These are phyloP conservation scores for Groenewaldozyma auringiensis DNA, from an alignment of 1,139 yeast species.

Conservation along the genomic window DNA sequence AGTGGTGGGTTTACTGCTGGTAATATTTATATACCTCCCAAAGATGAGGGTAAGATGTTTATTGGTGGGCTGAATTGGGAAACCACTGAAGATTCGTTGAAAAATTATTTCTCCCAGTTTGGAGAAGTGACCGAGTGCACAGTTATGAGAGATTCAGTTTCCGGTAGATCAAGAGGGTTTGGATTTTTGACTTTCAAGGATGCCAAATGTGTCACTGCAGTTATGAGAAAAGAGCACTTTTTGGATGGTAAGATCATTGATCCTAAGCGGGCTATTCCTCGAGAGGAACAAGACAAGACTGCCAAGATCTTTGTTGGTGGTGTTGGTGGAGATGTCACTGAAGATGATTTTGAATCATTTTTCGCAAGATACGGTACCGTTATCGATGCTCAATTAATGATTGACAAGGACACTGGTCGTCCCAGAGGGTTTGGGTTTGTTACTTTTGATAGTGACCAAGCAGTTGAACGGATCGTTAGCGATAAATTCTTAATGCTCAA, in stretches of 20 bases:
- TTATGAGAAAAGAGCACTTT: conserved; percentile 78
- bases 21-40: conserved; percentile 35
- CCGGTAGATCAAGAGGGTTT: conserved; percentile 95
- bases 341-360: conserved; percentile 79
- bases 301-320: conserved; percentile 99
- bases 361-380: conserved; percentile 88
- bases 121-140: conserved; percentile 89
- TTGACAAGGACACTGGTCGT: conserved; percentile 95
- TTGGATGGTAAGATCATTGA: conserved; percentile 96
- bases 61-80: conserved; percentile 99
- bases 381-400: conserved; percentile 95
- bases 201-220: conserved; percentile 77
- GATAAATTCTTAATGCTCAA: conserved; percentile 76
- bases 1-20: conserved; percentile 33
- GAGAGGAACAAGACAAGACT: conserved; percentile 95
- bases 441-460: conserved; percentile 91
- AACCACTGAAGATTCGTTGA: conserved; percentile 74
- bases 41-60: conserved; percentile 81
- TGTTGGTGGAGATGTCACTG: conserved; percentile 91
- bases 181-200: conserved; percentile 88
- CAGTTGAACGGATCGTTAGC: conserved; percentile 85
- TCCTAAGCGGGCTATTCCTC: conserved; percentile 96
- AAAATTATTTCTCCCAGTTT: conserved; percentile 75
- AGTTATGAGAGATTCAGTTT: conserved; percentile 84
- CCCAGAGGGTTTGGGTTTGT: conserved; percentile 98